A percentile compares a stretch with the other conserved stretches of the same genome.
These are phyloP conservation scores for Thielaviopsis cerberus DNA, from an alignment of 2,329 filamentous ascomycete species.

Conservation along the genomic window DNA sequence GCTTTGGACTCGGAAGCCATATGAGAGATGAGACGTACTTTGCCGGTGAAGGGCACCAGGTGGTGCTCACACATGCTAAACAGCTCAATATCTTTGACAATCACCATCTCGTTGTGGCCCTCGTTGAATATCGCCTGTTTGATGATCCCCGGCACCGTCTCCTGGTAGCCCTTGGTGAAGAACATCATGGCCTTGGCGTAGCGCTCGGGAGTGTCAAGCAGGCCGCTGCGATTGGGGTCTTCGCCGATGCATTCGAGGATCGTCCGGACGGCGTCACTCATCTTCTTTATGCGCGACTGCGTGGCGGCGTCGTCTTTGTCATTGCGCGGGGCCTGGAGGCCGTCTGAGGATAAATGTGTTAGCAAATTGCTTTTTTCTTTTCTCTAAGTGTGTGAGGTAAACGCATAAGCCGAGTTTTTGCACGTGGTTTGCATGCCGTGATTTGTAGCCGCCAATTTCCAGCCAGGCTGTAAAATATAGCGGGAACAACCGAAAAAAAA, in stretches of 20 bases:
- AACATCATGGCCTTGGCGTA: slow-evolving; percentile 93
- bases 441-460: not conserved
- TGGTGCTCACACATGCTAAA: slow-evolving; percentile 95
- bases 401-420: not conserved
- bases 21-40: slow-evolving; percentile 33
- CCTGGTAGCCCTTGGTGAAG: slow-evolving; percentile 92
- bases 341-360: not conserved
- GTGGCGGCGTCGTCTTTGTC: slow-evolving; percentile 9
- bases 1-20: too few species aligned
- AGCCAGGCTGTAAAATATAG: too few species aligned
- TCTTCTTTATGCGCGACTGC: slow-evolving; percentile 31
- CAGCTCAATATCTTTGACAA: slow-evolving; percentile 93
- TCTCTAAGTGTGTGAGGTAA: not conserved
- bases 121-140: slow-evolving; percentile 92
- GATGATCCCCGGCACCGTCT: slow-evolving; percentile 79
- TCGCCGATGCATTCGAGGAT: slow-evolving; percentile 52
- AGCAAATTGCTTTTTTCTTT: not conserved
- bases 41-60: slow-evolving; percentile 86
- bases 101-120: slow-evolving; percentile 90
- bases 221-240: slow-evolving; percentile 45
- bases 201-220: slow-evolving; percentile 54
- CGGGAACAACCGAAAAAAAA: not conserved
- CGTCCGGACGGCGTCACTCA: slow-evolving; percentile 44
- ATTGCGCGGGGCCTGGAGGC: slow-evolving; percentile 3
- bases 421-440: not conserved